Evolutionary conservation across 306 rosid genomes (phyloP), one percentile per base, ranked within the genome.

Genomic region (Ormosia semicastrata): DNA sequence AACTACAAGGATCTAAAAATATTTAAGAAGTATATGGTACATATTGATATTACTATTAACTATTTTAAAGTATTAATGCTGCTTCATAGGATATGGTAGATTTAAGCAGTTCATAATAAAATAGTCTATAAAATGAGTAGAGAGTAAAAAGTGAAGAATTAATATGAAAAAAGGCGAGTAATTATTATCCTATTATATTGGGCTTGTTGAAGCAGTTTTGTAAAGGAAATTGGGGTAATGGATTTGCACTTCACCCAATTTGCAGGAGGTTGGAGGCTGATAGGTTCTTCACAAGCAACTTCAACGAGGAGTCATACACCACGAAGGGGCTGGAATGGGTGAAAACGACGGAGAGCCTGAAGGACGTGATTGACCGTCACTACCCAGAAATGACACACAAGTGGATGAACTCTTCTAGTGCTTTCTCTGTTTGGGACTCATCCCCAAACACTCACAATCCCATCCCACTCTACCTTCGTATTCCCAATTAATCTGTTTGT

Each of bases 381-480:
- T 74, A 85, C 7, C 92, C 91, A 6, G 86, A 85, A 84, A 85
- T 91, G 82, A 84, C 88, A 15, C 8, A 77, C 0, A 87, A 84
- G 41, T 91, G 92, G 94, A 79, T 91, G 77, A 91, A 89, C 66
- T 71, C 83, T 66, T 81, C 89, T 0, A 90, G 92, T 75, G 91
- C 92, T 0, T 91, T 91, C 66, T 89, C 94, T 0, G 94, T 89
- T 32, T 89, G 94, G 92, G 92, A 91, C 44, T 76, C 87, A 6
- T n/a, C 80, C 0, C 87, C 89, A 2, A 75, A 75, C 29, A 0
- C 79, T n/a, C 70, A 14, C 24, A 85, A 85, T 44, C 89, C 60
- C 18, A 36, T 87, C 70, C 90, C 92, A 6, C 13, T 89, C 1
- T 89, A 87, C 56, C 14, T 89, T 34, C 92, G 90, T 17, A 3